phyloP scores from a whole-genome alignment of 2,329 filamentous ascomycete species.

The Aspergillus bombycis region DNA sequence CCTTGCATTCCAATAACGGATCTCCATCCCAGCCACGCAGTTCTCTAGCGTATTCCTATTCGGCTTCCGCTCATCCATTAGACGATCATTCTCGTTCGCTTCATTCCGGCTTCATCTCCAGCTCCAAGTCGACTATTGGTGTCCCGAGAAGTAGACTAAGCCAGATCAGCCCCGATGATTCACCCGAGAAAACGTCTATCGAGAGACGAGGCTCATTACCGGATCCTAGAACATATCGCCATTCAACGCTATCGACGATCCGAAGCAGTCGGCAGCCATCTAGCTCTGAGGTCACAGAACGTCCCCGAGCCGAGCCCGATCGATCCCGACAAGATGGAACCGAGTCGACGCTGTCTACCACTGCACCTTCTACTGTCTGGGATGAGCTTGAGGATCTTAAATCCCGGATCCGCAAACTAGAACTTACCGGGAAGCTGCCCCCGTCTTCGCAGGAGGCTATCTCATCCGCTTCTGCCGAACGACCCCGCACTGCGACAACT shows the following conservation, averaged over 20 bases:
- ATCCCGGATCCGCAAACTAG: constrained; percentile 85
- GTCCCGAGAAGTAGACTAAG: constrained; percentile 40
- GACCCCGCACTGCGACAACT: constrained; percentile 88
- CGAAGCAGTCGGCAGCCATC: constrained; percentile 41
- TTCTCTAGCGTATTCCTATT: constrained; percentile 31
- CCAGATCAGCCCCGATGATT: constrained; percentile 40
- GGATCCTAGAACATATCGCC: constrained; percentile 37
- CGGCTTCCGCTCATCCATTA: constrained; percentile 42
- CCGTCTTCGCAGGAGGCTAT: constrained; percentile 80
- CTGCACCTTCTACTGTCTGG: constrained; percentile 92
- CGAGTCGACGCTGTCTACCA: constrained; percentile 85
- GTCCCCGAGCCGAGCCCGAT: constrained; percentile 36
- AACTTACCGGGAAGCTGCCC: constrained; percentile 85
- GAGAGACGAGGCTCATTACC: constrained; percentile 38
- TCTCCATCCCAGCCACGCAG: constrained; percentile 34
- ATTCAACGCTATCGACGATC: constrained; percentile 38
- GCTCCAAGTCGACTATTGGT: constrained; percentile 42
- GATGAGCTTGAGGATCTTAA: constrained; percentile 96
- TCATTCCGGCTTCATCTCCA: constrained; percentile 35
- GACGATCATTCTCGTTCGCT: constrained; percentile 41
- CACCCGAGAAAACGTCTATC: constrained; percentile 31
- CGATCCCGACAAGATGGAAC: constrained; percentile 63
- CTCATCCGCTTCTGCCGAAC: constrained; percentile 72
- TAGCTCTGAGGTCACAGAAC: constrained; percentile 39
- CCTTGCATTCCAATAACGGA: constrained; percentile 39